Evolutionary conservation across 345 rosid species (phyloP).

Genomic region (Aegle marmelos): DNA sequence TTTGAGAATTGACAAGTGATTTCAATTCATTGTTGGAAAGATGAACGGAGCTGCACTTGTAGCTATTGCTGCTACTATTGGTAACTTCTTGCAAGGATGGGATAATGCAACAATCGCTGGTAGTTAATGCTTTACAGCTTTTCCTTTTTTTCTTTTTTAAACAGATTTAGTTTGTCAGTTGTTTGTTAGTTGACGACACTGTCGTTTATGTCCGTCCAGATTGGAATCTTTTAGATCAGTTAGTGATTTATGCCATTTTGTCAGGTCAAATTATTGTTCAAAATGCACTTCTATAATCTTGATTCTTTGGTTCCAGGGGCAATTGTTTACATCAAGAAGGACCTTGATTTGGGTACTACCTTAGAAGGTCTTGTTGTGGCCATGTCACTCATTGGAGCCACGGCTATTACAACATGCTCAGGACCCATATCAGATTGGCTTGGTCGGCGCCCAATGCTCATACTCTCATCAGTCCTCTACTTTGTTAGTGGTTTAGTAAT

Average conservation of each 20-base stretch:
- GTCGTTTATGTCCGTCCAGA: neutral
- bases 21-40: slow-evolving; percentile 26
- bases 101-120: slow-evolving; percentile 99
- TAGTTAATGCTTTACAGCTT: slow-evolving; percentile 21
- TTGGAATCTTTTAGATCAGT: neutral
- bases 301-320: slow-evolving; percentile 51
- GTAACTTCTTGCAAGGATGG: slow-evolving; percentile 99
- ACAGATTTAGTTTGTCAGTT: slow-evolving; percentile 1
- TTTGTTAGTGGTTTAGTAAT: slow-evolving; percentile 82
- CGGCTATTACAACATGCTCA: slow-evolving; percentile 85
- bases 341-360: slow-evolving; percentile 53
- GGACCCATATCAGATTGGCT: slow-evolving; percentile 91
- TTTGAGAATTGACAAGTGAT: neutral
- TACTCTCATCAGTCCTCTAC: slow-evolving; percentile 68
- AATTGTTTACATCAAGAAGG: slow-evolving; percentile 77
- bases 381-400: slow-evolving; percentile 92
- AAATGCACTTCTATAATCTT: slow-evolving; percentile 11
- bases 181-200: neutral
- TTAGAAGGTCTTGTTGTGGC: slow-evolving; percentile 95
- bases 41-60: slow-evolving; percentile 86
- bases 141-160: neutral
- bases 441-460: slow-evolving; percentile 97
- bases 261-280: neutral
- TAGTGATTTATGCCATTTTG: neutral
- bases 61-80: slow-evolving; percentile 87